Evolutionary conservation across 1,139 yeast species (phyloP), one percentile per base, ranked within the genome.

Genomic region (Debaryomyces robertsiae): DNA sequence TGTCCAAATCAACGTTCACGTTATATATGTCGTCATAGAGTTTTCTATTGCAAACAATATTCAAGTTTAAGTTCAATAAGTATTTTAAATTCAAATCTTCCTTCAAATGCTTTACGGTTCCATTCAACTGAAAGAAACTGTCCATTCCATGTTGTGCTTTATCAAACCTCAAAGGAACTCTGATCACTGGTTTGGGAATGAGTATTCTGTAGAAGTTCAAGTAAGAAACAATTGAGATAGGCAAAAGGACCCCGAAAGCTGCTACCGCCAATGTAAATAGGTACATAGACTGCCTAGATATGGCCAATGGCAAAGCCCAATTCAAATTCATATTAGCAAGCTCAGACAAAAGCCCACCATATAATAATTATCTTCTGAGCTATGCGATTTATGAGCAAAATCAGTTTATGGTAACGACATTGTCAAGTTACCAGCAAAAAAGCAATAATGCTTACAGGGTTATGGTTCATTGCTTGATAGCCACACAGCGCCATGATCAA

Each of bases 161-260:
- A 9, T 27, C 28, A 40, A 46, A 49, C 16, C 29, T 32, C 6
- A 54, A 32, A 3, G 63, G 63, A 1, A 56, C 39, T 25, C 32
- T 25, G 24, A 37, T 24, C n/a, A 36, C 18, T 7, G 47, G 48
- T 17, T 48, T 33, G 1, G 69, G 69, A 1, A 64, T 54, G 13
- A 64, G 44, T 0, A 54, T 44, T 17, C 48, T 43, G 40, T 60
- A 63, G 41, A 64, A 64, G 15, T 61, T 50, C 18, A 52, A 34
- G 40, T 64, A 64, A 2, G 65, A 52, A 14, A 62, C 29, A 3
- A 60, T 36, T 9, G 68, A 52, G 6, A 63, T 37, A 3, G 69
- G 67, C 6, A 60, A 46, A 13, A 64, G 46, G 1, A 60, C 41
- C 3, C 49, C 45, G 24, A 54, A 22, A n/a, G 55, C 36, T 18